Percentiles rank a stretch among this genome's conserved stretches.
Conservation (phyloP, 148 eudicot species). For the Simmondsia chinensis region DNA sequence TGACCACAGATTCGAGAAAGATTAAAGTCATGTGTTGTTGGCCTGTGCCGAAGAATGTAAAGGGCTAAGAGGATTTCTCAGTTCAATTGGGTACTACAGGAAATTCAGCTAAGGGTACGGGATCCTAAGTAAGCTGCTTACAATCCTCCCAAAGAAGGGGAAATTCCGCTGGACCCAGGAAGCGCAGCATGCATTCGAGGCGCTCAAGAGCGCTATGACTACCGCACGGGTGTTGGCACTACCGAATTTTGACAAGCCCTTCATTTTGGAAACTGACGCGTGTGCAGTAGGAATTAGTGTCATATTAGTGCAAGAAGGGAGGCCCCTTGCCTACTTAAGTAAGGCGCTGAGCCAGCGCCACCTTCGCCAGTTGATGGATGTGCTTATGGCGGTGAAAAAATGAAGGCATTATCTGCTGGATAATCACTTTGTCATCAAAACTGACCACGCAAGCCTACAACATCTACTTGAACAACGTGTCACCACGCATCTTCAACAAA, state of each 20-base stretch:
- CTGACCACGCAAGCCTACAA: no score
- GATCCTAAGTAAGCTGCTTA: background rate
- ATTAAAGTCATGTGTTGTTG: background rate
- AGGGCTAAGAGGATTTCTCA: background rate
- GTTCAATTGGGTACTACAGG: background rate
- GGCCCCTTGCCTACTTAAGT: no score
- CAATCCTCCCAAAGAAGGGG: background rate
- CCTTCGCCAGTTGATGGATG: no score
- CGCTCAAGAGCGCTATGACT: background rate
- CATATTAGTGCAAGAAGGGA: no score
- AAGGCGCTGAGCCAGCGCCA: no score
- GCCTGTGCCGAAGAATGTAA: background rate
- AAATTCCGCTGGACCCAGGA: background rate
- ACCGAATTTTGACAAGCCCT: background rate
- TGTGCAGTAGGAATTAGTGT: background rate
- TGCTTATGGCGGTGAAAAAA: no score
- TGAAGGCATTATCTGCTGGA: no score
- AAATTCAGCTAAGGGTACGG: background rate
- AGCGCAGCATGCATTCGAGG: background rate
- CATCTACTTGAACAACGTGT: no score
- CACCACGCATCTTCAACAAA: no score
- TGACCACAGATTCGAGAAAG: background rate
- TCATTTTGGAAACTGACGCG: background rate
- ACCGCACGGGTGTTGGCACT: background rate
- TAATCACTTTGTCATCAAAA: no score